Base-by-base conservation (phyloP, 2,329 filamentous ascomycete species). In the Nakataea oryzae region DNA sequence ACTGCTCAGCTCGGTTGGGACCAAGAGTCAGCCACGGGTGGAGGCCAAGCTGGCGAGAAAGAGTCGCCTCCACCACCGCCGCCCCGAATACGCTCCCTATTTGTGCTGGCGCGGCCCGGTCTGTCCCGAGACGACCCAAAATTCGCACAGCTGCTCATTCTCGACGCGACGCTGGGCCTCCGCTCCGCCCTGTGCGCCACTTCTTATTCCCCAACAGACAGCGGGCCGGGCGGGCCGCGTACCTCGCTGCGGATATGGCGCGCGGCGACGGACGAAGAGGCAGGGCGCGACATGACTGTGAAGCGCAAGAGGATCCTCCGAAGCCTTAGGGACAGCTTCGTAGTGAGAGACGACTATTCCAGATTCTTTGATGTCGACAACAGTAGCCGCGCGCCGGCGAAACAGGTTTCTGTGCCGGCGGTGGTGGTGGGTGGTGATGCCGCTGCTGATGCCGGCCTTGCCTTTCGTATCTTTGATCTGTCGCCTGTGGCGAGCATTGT, bases 331-430 rank as follows among this genome's bases (percentile, higher is more conserved):
- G 17, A 66, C 64, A 26, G 66, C 70, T 63, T 69, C 74, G 61
- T 65, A 70, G 56, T 78, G 69, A 59, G 75, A 70, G 70, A 74
- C 69, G 63, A 78, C 77, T 68, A 82, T 74, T 66, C 72, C 70
- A 63, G 55, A 34, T 24, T 59, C 61, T 6, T 61, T 64, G 61
- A 62, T 28, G 32, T 50, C 8, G 58, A 28, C 58, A 32, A 27
- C 28, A 27, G 27, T 30, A 60, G n/a, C 61, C 62, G 8, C 27
- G 14, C 4, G 56, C 41, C 29, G 54, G 21, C 17, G 34, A 56
- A 17, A 11, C 56, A 65, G 27, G 32, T 27, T 3, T 28, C 17
- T 14, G 62, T 47, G 9, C 61, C 63, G n/a, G n/a, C 13, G 21
- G 21, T 6, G 13, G 26, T 24, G 21, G 32, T 17, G 17, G 11